These are phyloP conservation scores for Kregervanrija delftensis DNA, from an alignment of 805 yeast genomes.

Conservation along the genomic window DNA sequence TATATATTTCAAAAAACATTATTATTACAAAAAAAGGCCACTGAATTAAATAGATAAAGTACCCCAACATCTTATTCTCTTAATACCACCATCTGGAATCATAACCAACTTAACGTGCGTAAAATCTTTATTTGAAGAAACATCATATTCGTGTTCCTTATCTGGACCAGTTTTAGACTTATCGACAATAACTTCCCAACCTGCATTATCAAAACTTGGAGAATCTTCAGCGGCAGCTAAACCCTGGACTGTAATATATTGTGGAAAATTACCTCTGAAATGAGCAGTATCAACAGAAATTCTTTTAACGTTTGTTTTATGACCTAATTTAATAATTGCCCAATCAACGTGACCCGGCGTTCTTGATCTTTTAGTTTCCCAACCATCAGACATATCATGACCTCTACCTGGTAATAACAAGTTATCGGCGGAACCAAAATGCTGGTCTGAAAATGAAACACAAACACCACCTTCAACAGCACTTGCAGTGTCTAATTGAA, in stretches of 20 bases:
- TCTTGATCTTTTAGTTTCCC: conserved; percentile 95
- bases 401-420: conserved; percentile 91
- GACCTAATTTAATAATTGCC: conserved; percentile 80
- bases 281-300: conserved; percentile 87
- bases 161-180: conserved; percentile 79
- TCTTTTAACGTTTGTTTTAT: conserved; percentile 45
- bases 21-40: too few relatives aligned
- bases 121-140: conserved; percentile 27
- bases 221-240: conserved; percentile 29
- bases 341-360: conserved; percentile 82
- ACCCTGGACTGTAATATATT: conserved; percentile 65
- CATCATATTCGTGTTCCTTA: conserved; percentile 58
- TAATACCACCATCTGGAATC: conserved; percentile 96
- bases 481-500: conserved; percentile 66
- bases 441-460: conserved; percentile 79
- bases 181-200: conserved; percentile 62
- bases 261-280: conserved; percentile 93
- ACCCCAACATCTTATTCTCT: conserved; percentile 82
- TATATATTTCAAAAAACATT: too few relatives aligned
- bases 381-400: conserved; percentile 93
- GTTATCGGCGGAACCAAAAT: conserved; percentile 89
- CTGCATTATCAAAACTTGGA: conserved; percentile 33
- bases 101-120: conserved; percentile 76
- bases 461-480: conserved; percentile 88
- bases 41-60: conserved; percentile 16